A percentile compares a stretch with the other conserved stretches of the same genome.
Evolutionary conservation across 108 stramenopile genomes (phyloP).

Genomic region (Pseudonitzschia pungens): DNA sequence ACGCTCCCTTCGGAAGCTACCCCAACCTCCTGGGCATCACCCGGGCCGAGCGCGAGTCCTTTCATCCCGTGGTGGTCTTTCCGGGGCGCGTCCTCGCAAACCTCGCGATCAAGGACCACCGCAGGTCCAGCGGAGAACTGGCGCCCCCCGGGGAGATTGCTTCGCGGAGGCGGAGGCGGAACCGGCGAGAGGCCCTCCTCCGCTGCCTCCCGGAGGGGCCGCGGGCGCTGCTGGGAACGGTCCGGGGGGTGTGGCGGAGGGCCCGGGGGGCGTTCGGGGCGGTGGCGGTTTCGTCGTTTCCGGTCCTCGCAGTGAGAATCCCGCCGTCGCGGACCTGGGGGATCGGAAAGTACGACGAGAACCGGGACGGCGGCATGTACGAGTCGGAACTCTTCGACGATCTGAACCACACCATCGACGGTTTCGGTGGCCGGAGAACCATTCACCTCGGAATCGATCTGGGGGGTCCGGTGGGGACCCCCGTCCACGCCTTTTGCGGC

Average conservation of each 20-base stretch:
- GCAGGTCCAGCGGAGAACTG: conserved; percentile 32
- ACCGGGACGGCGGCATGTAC: conserved; percentile 61
- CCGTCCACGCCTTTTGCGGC: conserved; percentile 69
- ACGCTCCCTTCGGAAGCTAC: conserved; percentile 56
- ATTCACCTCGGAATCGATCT: conserved; percentile 82
- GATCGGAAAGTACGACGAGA: conserved; percentile 80
- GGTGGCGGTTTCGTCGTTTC: neutral
- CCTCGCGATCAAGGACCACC: conserved; percentile 16
- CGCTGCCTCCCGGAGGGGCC: neutral
- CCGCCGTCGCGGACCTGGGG: conserved; percentile 12
- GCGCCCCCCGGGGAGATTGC: conserved; percentile 31
- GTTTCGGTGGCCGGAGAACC: conserved; percentile 54
- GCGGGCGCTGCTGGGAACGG: neutral
- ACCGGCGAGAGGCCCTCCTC: conserved; percentile 17
- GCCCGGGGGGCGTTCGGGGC: conserved; percentile 6
- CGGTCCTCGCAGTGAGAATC: too few species aligned
- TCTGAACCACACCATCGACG: conserved; percentile 37
- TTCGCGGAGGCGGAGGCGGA: conserved; percentile 19
- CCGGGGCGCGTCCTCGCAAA: conserved; percentile 24
- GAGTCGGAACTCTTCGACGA: conserved; percentile 65
- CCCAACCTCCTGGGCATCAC: conserved; percentile 66
- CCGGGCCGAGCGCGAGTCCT: conserved; percentile 45
- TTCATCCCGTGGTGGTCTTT: conserved; percentile 66
- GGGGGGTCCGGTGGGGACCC: conserved; percentile 68
- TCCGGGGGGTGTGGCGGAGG: neutral